Conservation (phyloP, 805 yeast species). For the Pichia phayaonensis region DNA sequence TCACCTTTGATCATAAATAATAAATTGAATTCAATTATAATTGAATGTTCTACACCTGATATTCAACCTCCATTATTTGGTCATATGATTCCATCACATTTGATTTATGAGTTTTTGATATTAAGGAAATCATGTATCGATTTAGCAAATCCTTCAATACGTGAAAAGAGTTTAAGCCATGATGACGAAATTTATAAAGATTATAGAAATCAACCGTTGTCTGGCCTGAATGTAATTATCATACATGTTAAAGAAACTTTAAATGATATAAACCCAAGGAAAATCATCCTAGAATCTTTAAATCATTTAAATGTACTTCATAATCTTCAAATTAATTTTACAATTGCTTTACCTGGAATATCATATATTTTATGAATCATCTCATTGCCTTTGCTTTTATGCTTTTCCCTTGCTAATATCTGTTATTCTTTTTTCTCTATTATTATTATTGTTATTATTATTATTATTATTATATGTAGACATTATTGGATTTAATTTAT, state of each 20-base stretch:
- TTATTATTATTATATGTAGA: not conserved
- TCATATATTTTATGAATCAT: conserved; percentile 18
- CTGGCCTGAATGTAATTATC: conserved; percentile 40
- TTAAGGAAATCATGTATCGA: conserved; percentile 23
- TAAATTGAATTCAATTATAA: conserved; percentile 46
- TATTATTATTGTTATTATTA: not conserved
- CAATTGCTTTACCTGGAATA: conserved; percentile 53
- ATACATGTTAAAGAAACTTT: conserved; percentile 45
- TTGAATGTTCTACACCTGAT: conserved; percentile 68
- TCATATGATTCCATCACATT: conserved; percentile 63
- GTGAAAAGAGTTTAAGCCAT: not conserved
- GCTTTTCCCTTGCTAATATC: not conserved
- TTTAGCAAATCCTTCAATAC: not conserved
- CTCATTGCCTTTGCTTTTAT: not conserved
- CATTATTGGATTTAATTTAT: not conserved
- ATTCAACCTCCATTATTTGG: conserved; percentile 57
- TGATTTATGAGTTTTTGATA: conserved; percentile 47
- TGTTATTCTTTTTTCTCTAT: not conserved
- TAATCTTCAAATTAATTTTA: conserved; percentile 38
- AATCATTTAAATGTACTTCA: conserved; percentile 29
- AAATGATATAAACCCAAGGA: conserved; percentile 46
- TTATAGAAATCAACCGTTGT: conserved; percentile 28
- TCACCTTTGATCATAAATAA: conserved; percentile 37
- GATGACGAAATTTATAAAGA: conserved; percentile 13
- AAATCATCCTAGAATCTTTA: conserved; percentile 42